Evolutionary conservation across 148 eudicot species (phyloP), one percentile per base, ranked within the genome.

Genomic region (Pharnaceum exiguum): DNA sequence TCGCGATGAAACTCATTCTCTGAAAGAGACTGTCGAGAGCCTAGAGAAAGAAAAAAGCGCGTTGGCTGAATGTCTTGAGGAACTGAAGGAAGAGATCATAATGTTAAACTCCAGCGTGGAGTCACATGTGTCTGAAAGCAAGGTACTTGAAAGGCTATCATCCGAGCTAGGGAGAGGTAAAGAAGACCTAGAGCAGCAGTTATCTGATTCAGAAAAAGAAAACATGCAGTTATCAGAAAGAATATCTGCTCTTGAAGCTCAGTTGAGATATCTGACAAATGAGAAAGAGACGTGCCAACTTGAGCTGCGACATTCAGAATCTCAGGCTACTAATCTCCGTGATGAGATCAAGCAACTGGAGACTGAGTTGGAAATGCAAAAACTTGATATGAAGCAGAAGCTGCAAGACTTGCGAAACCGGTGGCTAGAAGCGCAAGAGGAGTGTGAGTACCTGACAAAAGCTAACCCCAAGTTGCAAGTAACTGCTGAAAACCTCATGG

Each of bases 241-340:
- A 51, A 53, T 83, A 66, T 77, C 81, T 42, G 79, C 77, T 47
- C 46, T 86, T 67, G 87, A 84, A 65, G 70, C 74, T 65, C 89
- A 84, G 55, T 36, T 80, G 19, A 74, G 75, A 55, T 60, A 63
- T 40, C 37, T 87, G 66, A 67, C 74, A 25, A 68, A 77, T 60
- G 86, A 79, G 73, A 80, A 66, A 57, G 85, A 87, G 65, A 60
- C 79, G 10, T 57, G 69, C 56, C 72, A 58, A 37, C 29, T 79
- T 54, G 83, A 91, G 70, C 63, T 76, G 44, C 75, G 69, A 27
- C 65, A 77, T 24, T 84, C 76, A 27, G 74, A 82, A 66, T 49
- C 72, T 40, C 67, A 69, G 42, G 65, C 65, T 18, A 49, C 21
- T 5, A 70, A 55, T 64, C 87, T 87, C 56, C 75, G 67, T 65